Evolutionary conservation across 108 stramenopile species (phyloP).

Genomic region (Skeletonema grethae): DNA sequence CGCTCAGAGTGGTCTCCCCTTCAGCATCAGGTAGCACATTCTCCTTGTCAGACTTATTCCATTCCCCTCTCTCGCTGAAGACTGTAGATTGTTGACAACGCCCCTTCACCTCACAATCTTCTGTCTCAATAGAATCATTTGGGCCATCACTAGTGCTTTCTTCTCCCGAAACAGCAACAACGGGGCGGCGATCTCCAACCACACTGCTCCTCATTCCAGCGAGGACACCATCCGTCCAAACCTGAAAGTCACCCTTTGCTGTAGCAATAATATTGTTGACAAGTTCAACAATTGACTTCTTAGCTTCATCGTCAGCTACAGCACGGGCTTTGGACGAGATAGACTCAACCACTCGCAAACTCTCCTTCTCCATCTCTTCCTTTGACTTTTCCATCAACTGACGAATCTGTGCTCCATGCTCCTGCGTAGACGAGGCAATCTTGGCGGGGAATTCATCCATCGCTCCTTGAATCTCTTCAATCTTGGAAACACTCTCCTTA

Average conservation of each 20-base stretch:
- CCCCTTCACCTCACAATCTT: neutral
- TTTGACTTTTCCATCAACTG: conserved; percentile 5
- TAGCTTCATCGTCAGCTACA: conserved; percentile 13
- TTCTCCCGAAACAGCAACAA: neutral
- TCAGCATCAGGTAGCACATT: neutral
- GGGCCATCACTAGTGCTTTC: neutral
- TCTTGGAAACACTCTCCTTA: conserved; percentile 3
- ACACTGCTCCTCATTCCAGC: neutral
- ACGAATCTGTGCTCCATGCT: conserved; percentile 8
- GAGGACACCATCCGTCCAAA: conserved; percentile 14
- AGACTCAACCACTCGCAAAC: conserved; percentile 6
- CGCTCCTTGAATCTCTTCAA: conserved; percentile 5
- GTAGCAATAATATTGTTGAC: conserved; percentile 1
- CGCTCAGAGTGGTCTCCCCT: neutral
- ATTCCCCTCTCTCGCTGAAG: neutral
- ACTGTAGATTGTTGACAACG: neutral
- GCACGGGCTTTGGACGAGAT: conserved; percentile 12
- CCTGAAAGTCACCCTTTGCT: conserved; percentile 21
- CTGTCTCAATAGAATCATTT: neutral
- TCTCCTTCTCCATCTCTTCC: conserved; percentile 13
- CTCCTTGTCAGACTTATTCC: neutral
- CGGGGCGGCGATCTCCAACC: neutral
- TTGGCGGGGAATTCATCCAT: conserved; percentile 17
- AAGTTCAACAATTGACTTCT: conserved; percentile 5
- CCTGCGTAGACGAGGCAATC: conserved; percentile 9